Evolutionary conservation across 2,329 filamentous ascomycete genomes (phyloP), one percentile per base, ranked within the genome.

Genomic region (Elsinoe fawcettii): DNA sequence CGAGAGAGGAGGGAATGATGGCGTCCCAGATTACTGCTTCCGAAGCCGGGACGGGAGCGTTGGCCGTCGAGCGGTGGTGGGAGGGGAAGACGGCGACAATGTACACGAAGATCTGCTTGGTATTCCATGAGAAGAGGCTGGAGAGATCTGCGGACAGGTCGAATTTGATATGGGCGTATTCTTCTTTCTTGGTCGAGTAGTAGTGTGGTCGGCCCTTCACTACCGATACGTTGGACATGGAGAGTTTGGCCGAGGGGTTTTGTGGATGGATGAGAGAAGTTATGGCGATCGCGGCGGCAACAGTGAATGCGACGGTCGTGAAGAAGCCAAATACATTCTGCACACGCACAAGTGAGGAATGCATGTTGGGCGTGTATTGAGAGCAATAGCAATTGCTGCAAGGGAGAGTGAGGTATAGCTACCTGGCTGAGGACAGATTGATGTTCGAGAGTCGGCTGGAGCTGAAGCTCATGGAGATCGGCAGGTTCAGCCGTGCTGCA

Each of bases 281-380:
- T 53, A 87, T 76, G 49, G 92, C 91, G 65, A 96, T 88, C 59
- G 95, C 75, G 56, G 80, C 82, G 55, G 84, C 91, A 56, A 96
- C 81, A 58, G 82, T 82, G 69, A 95, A 93, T 58, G 87, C 86
- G 62, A 96, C 90, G 23, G 90, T 95, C 16, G 93, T 97, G 79
- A 97, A 96, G 83, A 95, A 96, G 73, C 93, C 90, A 71, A 99
- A 99, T 71, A 90, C 86, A 75, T 90, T 92, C 74, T 99, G 93
- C 64, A 86, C 73, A 64, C 93, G 88, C 61, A 88, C 90, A 51
- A 95, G 74, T 47, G 87, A 82, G 69, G 89, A 95, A 74, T 96
- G 86, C 93, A 99, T 97, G 60, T 60, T 79, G 75, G 68, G 32
- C 6, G 44, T 37, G 9, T 44, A 41, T 12, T 20, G 32, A n/a